Evolutionary conservation across 106 monocot genomes (phyloP), one percentile per base, ranked within the genome.

Genomic region (Dioscorea zingiberensis): DNA sequence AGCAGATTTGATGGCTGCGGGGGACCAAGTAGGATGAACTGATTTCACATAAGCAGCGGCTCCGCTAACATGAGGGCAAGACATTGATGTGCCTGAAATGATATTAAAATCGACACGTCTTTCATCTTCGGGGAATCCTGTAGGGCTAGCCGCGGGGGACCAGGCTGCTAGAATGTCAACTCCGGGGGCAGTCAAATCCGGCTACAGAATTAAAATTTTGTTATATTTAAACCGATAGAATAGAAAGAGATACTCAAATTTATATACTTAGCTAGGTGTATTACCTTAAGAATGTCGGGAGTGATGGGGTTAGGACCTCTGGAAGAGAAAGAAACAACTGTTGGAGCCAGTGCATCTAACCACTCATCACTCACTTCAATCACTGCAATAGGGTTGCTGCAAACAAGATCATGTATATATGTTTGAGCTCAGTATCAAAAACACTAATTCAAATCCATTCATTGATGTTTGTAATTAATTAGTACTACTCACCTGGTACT

Each of bases 31-130:
- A 21, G 62, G 71, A 30, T 62, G 61, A n/a, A 54, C 25, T 8
- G 71, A 62, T 49, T 71, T 71, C 18, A 71, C 53, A 28, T 62
- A 71, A 4, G 71, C 71, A n/a, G 71, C 71, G 7, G 51, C 51
- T 15, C 62, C 71, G 12, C 48, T 30, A n/a, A 38, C 44, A 54
- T 63, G 71, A 53, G 71, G 71, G 47, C 62, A 61, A 5, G 71
- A 17, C 71, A 71, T 63, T 26, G 71, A 71, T 22, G 71, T 71
- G n/a, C 71, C 71, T 13, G 71, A 53, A 15, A 62, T 51, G 7
- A 71, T 49, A 14, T 62, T 63, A 25, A 48, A 71, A 2, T 18
- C 21, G 5, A 38, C 26, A 11, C 25, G 21, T 16, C 71, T 32
- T 24, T 70, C 45, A 9, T 70, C 69, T 10, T 25, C 44, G 1